Percentiles rank a stretch among this genome's conserved stretches.
These are phyloP conservation scores for Drosera capensis DNA, from an alignment of 148 eudicot species.

Conservation along the genomic window DNA sequence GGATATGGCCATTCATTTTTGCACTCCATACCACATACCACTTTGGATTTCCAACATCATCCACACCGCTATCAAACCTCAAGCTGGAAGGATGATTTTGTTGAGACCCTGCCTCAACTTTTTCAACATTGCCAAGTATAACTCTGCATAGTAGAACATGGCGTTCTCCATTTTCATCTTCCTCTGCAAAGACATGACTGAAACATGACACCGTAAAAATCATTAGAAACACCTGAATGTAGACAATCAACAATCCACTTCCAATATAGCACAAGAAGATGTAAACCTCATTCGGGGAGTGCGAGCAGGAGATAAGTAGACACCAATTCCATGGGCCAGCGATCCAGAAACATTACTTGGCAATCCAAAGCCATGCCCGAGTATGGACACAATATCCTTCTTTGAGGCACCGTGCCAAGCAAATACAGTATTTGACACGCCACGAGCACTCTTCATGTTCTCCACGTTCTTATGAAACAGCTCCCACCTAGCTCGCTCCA, in stretches of 20 bases:
- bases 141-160: constrained; percentile 50
- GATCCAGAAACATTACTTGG: constrained; percentile 14
- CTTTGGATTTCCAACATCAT: constrained; percentile 39
- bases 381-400: constrained; percentile 18
- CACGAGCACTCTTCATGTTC: constrained; percentile 26
- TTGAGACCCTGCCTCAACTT: constrained; percentile 39
- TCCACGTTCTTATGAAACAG: constrained; percentile 31
- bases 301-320: constrained; percentile 32
- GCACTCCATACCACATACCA: constrained; percentile 47
- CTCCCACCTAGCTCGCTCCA: constrained; percentile 26
- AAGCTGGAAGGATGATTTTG: constrained; percentile 34
- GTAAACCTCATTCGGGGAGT: constrained; percentile 29
- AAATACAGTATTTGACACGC: constrained; percentile 19
- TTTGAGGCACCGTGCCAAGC: constrained; percentile 48
- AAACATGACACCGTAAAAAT: constrained; percentile 6
- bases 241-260: background rate
- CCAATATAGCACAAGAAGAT: background rate
- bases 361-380: constrained; percentile 30
- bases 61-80: constrained; percentile 46
- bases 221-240: background rate
- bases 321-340: constrained; percentile 34
- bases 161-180: constrained; percentile 43
- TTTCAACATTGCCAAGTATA: constrained; percentile 43
- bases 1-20: constrained; percentile 55
- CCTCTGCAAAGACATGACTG: constrained; percentile 38